These are phyloP conservation scores for Cantharellus anzutake DNA, from an alignment of 768 basidiomycete species.

Conservation along the genomic window DNA sequence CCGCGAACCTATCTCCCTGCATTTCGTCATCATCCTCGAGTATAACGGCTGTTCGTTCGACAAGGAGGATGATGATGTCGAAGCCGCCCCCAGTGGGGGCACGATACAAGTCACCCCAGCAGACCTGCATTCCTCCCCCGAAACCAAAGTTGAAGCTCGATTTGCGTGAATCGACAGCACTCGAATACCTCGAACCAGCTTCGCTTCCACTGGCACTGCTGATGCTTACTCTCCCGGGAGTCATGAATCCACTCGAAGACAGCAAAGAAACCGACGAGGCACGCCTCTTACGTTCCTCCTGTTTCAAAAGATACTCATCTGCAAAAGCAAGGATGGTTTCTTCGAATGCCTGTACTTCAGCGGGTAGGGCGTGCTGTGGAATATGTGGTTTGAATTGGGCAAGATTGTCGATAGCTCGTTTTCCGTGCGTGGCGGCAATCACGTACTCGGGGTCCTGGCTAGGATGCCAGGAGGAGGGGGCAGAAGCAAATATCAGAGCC, in stretches of 20 bases:
- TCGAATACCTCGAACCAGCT: neutral
- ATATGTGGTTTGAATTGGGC: constrained; percentile 38
- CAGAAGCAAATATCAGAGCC: neutral
- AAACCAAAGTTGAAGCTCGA: neutral
- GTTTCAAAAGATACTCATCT: constrained; percentile 35
- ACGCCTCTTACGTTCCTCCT: constrained; percentile 21
- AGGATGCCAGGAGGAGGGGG: no score
- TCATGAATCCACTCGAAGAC: constrained; percentile 19
- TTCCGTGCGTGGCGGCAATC: constrained; percentile 60
- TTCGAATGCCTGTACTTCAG: constrained; percentile 41
- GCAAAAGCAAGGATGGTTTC: constrained; percentile 45
- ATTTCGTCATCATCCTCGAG: constrained; percentile 20
- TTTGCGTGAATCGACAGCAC: neutral
- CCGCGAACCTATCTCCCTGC: constrained; percentile 6
- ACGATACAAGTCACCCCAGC: no score
- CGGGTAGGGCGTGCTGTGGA: constrained; percentile 34
- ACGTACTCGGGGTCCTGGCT: constrained; percentile 47
- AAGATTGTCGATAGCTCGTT: constrained; percentile 60
- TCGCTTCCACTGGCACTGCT: constrained; percentile 14
- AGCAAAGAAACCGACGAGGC: constrained; percentile 22
- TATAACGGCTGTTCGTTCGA: neutral
- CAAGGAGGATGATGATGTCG: no score
- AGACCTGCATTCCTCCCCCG: neutral
- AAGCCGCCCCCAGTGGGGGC: no score
- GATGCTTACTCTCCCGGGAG: no score